Conservation (phyloP, 1,284 basidiomycete species). For the Tranzscheliella williamsii region DNA sequence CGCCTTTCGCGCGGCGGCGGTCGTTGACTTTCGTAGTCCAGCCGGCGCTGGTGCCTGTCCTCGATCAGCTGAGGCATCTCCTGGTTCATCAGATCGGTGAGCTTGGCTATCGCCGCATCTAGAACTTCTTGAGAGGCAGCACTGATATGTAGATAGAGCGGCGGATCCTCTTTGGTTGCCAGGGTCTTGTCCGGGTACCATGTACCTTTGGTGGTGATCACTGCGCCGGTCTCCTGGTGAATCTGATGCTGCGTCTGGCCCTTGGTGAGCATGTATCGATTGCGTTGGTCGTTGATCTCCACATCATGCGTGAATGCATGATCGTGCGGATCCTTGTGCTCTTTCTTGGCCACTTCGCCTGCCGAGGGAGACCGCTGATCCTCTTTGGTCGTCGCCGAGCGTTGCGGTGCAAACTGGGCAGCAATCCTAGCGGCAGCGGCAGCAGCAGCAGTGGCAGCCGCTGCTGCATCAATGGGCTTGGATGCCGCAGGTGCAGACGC, state of each 20-base stretch:
- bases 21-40: slow-evolving; percentile 43
- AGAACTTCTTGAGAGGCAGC: slow-evolving; percentile 79
- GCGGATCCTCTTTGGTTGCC: slow-evolving; percentile 61
- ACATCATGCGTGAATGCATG: slow-evolving; percentile 87
- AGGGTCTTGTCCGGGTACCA: slow-evolving; percentile 69
- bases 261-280: slow-evolving; percentile 93
- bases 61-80: slow-evolving; percentile 63
- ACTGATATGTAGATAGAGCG: slow-evolving; percentile 89
- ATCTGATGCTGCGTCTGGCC: slow-evolving; percentile 89
- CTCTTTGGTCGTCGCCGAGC: slow-evolving; percentile 62
- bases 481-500: background rate
- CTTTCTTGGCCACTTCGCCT: slow-evolving; percentile 64
- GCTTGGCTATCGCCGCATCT: slow-evolving; percentile 74
- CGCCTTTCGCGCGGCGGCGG: slow-evolving; percentile 33
- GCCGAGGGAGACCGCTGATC: slow-evolving; percentile 32
- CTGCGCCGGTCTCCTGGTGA: slow-evolving; percentile 61
- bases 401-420: slow-evolving; percentile 40
- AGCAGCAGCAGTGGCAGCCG: slow-evolving; percentile 48
- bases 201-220: slow-evolving; percentile 66
- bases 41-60: slow-evolving; percentile 46
- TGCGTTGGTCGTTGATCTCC: slow-evolving; percentile 95
- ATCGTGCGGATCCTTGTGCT: slow-evolving; percentile 70
- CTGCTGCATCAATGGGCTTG: background rate
- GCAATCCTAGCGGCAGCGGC: slow-evolving; percentile 56
- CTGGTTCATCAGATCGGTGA: slow-evolving; percentile 86